Conservation (phyloP, 2,329 filamentous ascomycete species). For the Epichloe amarillans region DNA sequence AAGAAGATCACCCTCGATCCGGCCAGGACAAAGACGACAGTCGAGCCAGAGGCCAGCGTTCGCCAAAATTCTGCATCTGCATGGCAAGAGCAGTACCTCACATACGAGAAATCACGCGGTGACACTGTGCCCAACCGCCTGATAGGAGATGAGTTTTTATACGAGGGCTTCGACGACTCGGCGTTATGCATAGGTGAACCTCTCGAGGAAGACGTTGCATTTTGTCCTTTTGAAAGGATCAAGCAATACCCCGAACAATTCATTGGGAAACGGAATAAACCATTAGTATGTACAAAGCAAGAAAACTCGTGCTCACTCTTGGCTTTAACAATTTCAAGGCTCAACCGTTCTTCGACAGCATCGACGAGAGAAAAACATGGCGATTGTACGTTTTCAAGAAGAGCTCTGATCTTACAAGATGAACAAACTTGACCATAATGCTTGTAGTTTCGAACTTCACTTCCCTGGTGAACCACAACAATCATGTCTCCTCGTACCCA, state of each 20-base stretch:
- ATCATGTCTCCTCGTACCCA: constrained; percentile 54
- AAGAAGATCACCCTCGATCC: constrained; percentile 5
- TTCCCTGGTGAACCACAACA: constrained; percentile 32
- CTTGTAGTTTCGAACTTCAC: constrained; percentile 52
- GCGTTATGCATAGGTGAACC: constrained; percentile 14
- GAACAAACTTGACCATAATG: background rate
- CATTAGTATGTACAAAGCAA: constrained; percentile 21
- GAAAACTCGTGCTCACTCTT: background rate
- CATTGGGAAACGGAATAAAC: constrained; percentile 39
- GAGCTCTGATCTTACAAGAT: background rate
- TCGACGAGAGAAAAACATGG: constrained; percentile 53
- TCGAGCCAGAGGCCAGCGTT: background rate
- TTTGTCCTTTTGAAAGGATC: constrained; percentile 41
- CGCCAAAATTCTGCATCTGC: background rate
- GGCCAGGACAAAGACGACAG: background rate
- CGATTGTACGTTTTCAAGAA: constrained; percentile 48
- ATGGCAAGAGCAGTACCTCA: constrained; percentile 2
- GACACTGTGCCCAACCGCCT: background rate
- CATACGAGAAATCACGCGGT: background rate
- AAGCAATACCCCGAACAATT: constrained; percentile 45
- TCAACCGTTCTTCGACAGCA: constrained; percentile 38
- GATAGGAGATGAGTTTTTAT: background rate
- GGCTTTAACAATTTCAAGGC: constrained; percentile 17
- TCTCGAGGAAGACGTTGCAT: constrained; percentile 16
- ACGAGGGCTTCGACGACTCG: constrained; percentile 11